These are phyloP conservation scores for Euphorbia schlechtendalii DNA, from an alignment of 441 rosid genomes.

Conservation along the genomic window DNA sequence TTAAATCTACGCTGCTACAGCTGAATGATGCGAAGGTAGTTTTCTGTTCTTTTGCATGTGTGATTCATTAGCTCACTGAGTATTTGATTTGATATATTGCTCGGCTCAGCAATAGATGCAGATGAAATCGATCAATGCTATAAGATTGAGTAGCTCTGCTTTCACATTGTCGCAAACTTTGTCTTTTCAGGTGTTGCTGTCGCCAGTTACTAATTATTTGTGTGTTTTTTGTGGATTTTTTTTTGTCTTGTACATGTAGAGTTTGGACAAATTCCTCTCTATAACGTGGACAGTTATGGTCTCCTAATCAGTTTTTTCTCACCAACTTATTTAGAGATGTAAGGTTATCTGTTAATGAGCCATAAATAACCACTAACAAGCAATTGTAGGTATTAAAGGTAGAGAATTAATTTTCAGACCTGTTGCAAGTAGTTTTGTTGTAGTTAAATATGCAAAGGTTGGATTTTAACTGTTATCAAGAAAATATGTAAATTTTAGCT, in stretches of 20 bases:
- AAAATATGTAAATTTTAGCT: not conserved
- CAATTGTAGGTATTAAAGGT: not conserved
- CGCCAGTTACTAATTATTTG: no score
- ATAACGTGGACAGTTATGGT: not conserved
- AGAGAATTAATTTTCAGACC: not conserved
- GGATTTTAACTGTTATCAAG: no score
- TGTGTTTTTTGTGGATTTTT: not conserved
- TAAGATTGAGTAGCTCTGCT: not conserved
- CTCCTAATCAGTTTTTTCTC: not conserved
- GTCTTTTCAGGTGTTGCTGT: not conserved
- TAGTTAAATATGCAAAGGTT: no score
- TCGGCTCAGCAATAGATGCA: no score
- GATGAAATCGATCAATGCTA: not conserved
- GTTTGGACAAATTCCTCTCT: not conserved
- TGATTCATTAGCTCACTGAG: conserved; percentile 10
- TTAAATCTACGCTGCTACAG: conserved; percentile 63
- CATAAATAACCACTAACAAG: not conserved
- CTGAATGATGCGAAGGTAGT: conserved; percentile 82
- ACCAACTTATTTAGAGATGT: not conserved
- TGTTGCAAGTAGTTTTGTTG: not conserved
- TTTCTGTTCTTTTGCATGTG: conserved; percentile 1
- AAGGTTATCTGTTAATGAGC: not conserved
- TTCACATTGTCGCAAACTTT: not conserved
- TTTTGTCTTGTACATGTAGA: not conserved
- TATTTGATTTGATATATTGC: not conserved